These are phyloP conservation scores for Quercus cerris DNA, from an alignment of 306 rosid species.

Conservation along the genomic window DNA sequence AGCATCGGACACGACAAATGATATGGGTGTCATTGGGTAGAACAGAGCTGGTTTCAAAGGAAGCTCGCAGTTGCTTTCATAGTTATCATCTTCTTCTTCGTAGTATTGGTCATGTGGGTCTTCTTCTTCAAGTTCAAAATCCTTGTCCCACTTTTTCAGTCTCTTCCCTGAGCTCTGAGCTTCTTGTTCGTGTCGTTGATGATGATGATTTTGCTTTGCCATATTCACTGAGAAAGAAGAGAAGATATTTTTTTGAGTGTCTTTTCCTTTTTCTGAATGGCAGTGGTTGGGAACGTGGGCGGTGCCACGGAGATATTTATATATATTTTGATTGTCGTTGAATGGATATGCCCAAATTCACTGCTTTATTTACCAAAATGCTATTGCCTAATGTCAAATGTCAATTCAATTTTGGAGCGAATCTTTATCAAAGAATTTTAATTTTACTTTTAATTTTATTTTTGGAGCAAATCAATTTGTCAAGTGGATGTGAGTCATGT, in stretches of 20 bases:
- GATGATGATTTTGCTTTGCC: constrained; percentile 40
- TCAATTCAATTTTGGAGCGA: too few relatives aligned
- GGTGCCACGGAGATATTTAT: constrained; percentile 5
- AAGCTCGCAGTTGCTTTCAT: constrained; percentile 31
- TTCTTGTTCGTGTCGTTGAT: constrained; percentile 27
- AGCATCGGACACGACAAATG: constrained; percentile 91
- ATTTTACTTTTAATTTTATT: too few relatives aligned
- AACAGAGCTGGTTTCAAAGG: constrained; percentile 41
- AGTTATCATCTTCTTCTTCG: constrained; percentile 26
- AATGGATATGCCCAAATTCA: not conserved
- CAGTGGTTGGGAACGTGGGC: not conserved
- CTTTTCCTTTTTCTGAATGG: constrained; percentile 1
- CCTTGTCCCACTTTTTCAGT: constrained; percentile 38
- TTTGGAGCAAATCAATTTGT: too few relatives aligned
- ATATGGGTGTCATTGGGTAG: constrained; percentile 71
- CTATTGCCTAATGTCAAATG: not conserved
- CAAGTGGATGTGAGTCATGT: too few relatives aligned
- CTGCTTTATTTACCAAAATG: not conserved
- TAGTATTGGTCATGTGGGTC: constrained; percentile 1
- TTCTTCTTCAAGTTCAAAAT: constrained; percentile 5
- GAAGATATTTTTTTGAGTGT: not conserved
- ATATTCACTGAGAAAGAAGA: constrained; percentile 38
- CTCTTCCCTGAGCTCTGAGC: constrained; percentile 67
- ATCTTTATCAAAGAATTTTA: too few relatives aligned
- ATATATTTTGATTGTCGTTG: not conserved